Percentiles rank a stretch among this genome's conserved stretches.
phyloP scores from a whole-genome alignment of 1,284 basidiomycete genomes.

The Anthracocystis walkeri region DNA sequence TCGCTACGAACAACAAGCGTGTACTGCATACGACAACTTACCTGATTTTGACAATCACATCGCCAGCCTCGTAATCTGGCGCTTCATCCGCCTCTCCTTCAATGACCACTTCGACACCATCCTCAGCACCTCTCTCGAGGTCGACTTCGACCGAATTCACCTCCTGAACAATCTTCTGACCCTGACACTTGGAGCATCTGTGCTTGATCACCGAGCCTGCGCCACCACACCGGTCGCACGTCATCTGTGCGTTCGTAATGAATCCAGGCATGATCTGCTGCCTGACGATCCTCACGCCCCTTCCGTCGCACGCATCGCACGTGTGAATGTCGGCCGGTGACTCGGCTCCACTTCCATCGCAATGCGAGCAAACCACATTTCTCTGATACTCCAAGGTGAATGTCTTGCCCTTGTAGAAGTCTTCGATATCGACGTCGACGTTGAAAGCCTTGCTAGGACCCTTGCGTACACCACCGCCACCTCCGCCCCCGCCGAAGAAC shows the following conservation, averaged over 20 bases:
- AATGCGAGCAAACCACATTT: slow-evolving; percentile 62
- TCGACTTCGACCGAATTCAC: slow-evolving; percentile 62
- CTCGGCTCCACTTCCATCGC: slow-evolving; percentile 67
- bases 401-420: slow-evolving; percentile 63
- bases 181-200: slow-evolving; percentile 58
- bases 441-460: slow-evolving; percentile 66
- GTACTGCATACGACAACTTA: slow-evolving; percentile 18
- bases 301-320: slow-evolving; percentile 61
- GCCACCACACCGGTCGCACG: slow-evolving; percentile 63
- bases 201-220: slow-evolving; percentile 60
- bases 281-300: slow-evolving; percentile 61
- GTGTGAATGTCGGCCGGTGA: slow-evolving; percentile 63
- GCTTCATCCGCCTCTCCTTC: slow-evolving; percentile 66
- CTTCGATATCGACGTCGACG: slow-evolving; percentile 57
- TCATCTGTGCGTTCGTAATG: slow-evolving; percentile 63
- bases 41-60: slow-evolving; percentile 62
- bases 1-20: neutral
- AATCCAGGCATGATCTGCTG: slow-evolving; percentile 70
- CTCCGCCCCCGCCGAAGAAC: slow-evolving; percentile 66
- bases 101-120: slow-evolving; percentile 61
- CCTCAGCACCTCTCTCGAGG: slow-evolving; percentile 58
- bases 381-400: slow-evolving; percentile 61
- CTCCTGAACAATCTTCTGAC: slow-evolving; percentile 62
- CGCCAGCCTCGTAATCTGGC: slow-evolving; percentile 65
- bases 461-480: slow-evolving; percentile 52